Evolutionary conservation across 805 yeast genomes (phyloP), one percentile per base, ranked within the genome.

Genomic region (Lipomyces starkeyi): DNA sequence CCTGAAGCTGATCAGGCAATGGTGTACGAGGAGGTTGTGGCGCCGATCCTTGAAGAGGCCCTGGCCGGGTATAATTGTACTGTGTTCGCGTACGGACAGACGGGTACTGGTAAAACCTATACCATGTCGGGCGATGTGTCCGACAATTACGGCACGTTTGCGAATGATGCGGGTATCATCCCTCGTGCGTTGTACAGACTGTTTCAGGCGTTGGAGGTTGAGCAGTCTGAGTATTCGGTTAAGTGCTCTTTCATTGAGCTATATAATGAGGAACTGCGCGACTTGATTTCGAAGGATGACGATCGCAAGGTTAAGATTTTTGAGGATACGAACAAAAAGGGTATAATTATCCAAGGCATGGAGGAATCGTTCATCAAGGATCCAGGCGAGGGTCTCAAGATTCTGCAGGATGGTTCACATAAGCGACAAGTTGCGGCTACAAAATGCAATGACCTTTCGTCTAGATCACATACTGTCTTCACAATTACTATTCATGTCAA

Each of bases 201-300:
- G 5, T 91, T 91, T 76, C 80, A 81, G 34, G 77, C 77, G 9
- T 76, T 90, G 62, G 78, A 82, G 9, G 61, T 68, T 4, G 72
- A 67, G 64, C 76, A 73, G n/a, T 76, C 81, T 3, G 97, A 89
- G 74, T 87, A 83, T 75, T 75, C 89, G 40, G 92, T 90, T 22
- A 89, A 88, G 75, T 85, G 92, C 70, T 90, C 97, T 0, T 93
- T 90, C 76, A 84, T 92, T 63, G 98, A 93, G 76, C 80, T 93
- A 22, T 93, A 93, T 80, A 92, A 93, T 74, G 98, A 93, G 77
- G 97, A 91, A 73, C 80, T 93, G 60, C 83, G 85, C 61, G 97
- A 93, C 75, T 82, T 93, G 64, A 79, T 93, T 62, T 81, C 82
- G 40, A n/a, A 69, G 67, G 77, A 75, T 43, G 82, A 79, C 3